Evolutionary conservation across 108 stramenopile species (phyloP).

Genomic region (Skeletonema tropicum): DNA sequence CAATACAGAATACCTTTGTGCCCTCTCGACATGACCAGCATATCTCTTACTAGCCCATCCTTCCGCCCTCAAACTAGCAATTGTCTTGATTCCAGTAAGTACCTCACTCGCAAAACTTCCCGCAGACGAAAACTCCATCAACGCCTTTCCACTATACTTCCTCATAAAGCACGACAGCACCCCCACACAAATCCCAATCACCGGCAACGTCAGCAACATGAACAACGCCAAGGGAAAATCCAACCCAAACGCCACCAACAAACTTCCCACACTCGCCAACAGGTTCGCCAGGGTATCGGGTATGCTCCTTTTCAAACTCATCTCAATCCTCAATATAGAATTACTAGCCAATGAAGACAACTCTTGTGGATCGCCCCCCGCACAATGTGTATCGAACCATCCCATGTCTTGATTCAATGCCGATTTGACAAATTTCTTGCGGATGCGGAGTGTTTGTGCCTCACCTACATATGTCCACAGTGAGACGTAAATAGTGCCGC

Average conservation of each 20-base stretch:
- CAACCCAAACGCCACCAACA: conserved; percentile 43
- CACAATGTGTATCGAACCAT: conserved; percentile 49
- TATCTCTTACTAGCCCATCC: conserved; percentile 38
- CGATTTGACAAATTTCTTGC: conserved; percentile 54
- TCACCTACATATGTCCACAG: conserved; percentile 66
- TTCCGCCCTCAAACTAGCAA: conserved; percentile 45
- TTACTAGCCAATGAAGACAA: conserved; percentile 42
- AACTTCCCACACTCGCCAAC: conserved; percentile 38
- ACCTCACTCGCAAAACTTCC: conserved; percentile 52
- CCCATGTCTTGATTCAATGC: conserved; percentile 56
- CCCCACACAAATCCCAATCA: conserved; percentile 37
- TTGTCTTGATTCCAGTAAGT: conserved; percentile 49
- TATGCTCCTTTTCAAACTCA: conserved; percentile 36
- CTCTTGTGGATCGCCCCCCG: conserved; percentile 42
- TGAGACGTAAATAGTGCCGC: conserved; percentile 50
- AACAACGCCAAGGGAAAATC: conserved; percentile 47
- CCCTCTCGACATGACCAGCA: conserved; percentile 25
- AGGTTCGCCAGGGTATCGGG: conserved; percentile 49
- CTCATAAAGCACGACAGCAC: conserved; percentile 50
- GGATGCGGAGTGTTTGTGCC: conserved; percentile 51
- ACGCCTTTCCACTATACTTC: conserved; percentile 22
- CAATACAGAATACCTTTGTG: conserved; percentile 36
- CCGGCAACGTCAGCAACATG: conserved; percentile 45
- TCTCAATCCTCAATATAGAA: conserved; percentile 31
- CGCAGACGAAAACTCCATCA: conserved; percentile 23